Base-by-base conservation (phyloP, 768 basidiomycete species). In the Lactarius vividus region DNA sequence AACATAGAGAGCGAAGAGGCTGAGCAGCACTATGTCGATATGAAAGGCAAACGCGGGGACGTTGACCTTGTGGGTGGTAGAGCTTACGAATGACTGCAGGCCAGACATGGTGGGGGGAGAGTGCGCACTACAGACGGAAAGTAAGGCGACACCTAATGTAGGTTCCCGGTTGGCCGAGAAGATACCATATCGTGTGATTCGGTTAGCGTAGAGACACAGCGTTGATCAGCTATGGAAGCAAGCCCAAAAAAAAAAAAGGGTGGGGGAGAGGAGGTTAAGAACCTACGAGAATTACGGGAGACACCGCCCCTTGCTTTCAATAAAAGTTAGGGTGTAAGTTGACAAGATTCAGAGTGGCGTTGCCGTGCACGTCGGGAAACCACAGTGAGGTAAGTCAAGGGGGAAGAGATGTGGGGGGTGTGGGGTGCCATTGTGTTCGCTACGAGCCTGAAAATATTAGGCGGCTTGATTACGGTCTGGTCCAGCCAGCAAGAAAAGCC, bases 1-100 rank as follows among this genome's bases (percentile, higher is more conserved):
- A 29, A 60, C 67, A 15, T 68, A 70, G 35, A 65, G 37, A 4
- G 54, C 64, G 23, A 68, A 69, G 13, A 70, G 61, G 56, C 52
- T 8, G 23, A 69, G 42, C 33, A 70, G 54, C 3, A 63, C 29
- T 10, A 69, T 6, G 35, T 69, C 60, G n/a, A 70, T 57, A 16
- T 63, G 69, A 59, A 69, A 63, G 46, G 68, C 55, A 29, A 70
- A 64, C 20, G 40, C 5, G 31, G 39, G 59, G 28, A 46, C 35
- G 18, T 46, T 33, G 9, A 64, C n/a, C 29, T 42, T n/a, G 26
- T 46, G 26, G 1, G 62, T 5, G 23, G 57, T 2, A 26, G 46
- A 1, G 23, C 20, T 33, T 10, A 52, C 53, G 2, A 63, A 44
- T 1, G 52, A 59, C 16, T 37, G 62, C 11, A 23, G 0, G 40